Conservation (phyloP, 2,329 filamentous ascomycete species). For the Paecilomyces dactylethromorphus region DNA sequence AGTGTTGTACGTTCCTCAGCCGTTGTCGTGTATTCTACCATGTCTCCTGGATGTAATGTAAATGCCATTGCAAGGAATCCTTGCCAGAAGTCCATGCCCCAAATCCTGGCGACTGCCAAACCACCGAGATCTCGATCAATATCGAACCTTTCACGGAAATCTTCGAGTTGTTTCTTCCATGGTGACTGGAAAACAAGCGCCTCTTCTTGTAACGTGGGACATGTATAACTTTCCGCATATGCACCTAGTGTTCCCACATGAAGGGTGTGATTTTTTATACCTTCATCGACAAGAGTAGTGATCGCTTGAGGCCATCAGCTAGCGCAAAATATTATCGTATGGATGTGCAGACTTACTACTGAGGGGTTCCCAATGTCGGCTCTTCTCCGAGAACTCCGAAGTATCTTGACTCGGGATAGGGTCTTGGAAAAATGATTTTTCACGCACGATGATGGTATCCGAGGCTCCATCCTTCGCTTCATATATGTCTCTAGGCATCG, state of each 20-base stretch:
- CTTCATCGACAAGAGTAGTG: slow-evolving; percentile 9
- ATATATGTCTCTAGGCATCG: slow-evolving; percentile 13
- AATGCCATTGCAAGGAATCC: slow-evolving; percentile 44
- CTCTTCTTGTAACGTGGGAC: slow-evolving; percentile 7
- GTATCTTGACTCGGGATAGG: slow-evolving; percentile 2
- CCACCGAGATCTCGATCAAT: slow-evolving; percentile 45
- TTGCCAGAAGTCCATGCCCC: slow-evolving; percentile 47
- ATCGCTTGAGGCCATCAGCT: slow-evolving; percentile 20
- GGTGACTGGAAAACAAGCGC: slow-evolving; percentile 6
- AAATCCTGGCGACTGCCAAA: slow-evolving; percentile 44
- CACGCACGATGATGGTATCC: slow-evolving; percentile 5
- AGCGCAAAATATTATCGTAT: background rate
- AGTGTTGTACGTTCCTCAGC: slow-evolving; percentile 40
- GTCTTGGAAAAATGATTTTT: slow-evolving; percentile 16
- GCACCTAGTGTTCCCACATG: slow-evolving; percentile 26
- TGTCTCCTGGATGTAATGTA: slow-evolving; percentile 51
- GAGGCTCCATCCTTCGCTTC: background rate
- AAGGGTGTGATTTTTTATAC: slow-evolving; percentile 12
- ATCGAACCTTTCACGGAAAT: slow-evolving; percentile 39
- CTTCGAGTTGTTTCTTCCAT: slow-evolving; percentile 25
- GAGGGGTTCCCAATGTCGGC: slow-evolving; percentile 24
- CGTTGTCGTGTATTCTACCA: slow-evolving; percentile 49
- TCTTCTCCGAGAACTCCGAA: slow-evolving; percentile 5
- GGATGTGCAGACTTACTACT: slow-evolving; percentile 18
- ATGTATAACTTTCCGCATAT: slow-evolving; percentile 11